Base-by-base conservation (phyloP, 306 rosid genomes). In the Bauhinia variegata region DNA sequence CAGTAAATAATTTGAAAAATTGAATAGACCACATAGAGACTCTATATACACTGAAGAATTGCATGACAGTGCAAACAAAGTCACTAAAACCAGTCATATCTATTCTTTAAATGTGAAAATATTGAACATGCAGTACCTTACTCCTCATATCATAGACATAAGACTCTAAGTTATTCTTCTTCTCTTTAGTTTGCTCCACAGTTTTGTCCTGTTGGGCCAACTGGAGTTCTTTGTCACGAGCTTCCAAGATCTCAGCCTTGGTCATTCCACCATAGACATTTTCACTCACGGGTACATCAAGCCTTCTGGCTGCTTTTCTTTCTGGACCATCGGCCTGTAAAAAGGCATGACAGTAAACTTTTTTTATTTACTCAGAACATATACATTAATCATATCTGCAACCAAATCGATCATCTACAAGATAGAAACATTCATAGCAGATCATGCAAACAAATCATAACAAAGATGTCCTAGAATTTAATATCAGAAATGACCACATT, bases 61-160 rank as follows among this genome's bases (percentile, higher is more conserved):
- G 59, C 39, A 61, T 48, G 65, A 43, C 43, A 39, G 7, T 63
- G 64, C 28, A 57, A 46, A 72, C 41, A 37, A 62, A 68, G 64
- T 67, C 52, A 66, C 30, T 64, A 19, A 78, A 62, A 71, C n/a
- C 31, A 77, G 36, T 7, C 63, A 65, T 37, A 34, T 54, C 33
- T 33, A 34, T 14, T 60, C 55, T 48, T 23, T 23, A 23, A 1
- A 23, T 39, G 18, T 55, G 64, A 65, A 59, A 46, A 67, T 41
- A 67, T 44, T 60, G 72, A 32, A 71, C 42, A 70, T 47, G 2
- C 28, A 1, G 42, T 85, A 95, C 99, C 97, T 95, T 95, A 75
- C 77, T 90, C 75, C 97, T 84, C 89, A 80, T 95, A 17, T 95
- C 97, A 79, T 95, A 95, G 57, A 95, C 97, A 38, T 88, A 95